Conservation (phyloP, 2,329 filamentous ascomycete species). For the Colletotrichum australisinense region DNA sequence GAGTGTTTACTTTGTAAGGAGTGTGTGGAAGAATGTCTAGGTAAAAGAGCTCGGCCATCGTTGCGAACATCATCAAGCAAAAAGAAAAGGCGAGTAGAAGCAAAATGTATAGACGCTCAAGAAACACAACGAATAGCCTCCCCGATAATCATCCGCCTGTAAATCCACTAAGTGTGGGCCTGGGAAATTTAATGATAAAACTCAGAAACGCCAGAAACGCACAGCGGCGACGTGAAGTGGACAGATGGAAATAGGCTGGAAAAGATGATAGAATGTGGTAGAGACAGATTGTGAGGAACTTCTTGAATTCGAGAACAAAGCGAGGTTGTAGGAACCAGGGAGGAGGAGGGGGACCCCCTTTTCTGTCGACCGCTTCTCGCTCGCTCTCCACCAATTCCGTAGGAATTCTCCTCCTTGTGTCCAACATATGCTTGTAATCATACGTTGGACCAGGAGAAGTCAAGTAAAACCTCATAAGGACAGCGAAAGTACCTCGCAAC, state of each 20-base stretch:
- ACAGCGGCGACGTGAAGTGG: neutral
- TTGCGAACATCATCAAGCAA: neutral
- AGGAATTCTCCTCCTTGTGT: neutral
- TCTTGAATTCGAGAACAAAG: conserved; percentile 34
- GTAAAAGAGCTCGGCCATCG: neutral
- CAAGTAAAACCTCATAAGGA: neutral
- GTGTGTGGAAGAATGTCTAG: conserved; percentile 13
- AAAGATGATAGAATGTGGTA: neutral
- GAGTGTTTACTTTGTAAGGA: neutral
- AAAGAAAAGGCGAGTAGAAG: neutral
- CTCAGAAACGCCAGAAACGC: conserved; percentile 12
- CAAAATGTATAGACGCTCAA: conserved; percentile 9
- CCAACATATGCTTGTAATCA: conserved; percentile 6
- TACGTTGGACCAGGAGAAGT: conserved; percentile 5
- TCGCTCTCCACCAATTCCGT: neutral
- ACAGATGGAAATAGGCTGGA: neutral
- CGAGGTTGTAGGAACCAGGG: conserved; percentile 25
- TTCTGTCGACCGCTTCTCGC: conserved; percentile 12
- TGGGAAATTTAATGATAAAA: neutral
- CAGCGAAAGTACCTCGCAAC: conserved; percentile 4
- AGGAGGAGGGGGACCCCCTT: neutral
- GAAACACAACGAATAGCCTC: neutral
- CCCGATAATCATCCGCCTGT: neutral
- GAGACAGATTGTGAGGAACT: conserved; percentile 22
- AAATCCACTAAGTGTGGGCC: neutral